phyloP scores from a whole-genome alignment of 495 filamentous ascomycete genomes.

The Lentithecium fluviatile region DNA sequence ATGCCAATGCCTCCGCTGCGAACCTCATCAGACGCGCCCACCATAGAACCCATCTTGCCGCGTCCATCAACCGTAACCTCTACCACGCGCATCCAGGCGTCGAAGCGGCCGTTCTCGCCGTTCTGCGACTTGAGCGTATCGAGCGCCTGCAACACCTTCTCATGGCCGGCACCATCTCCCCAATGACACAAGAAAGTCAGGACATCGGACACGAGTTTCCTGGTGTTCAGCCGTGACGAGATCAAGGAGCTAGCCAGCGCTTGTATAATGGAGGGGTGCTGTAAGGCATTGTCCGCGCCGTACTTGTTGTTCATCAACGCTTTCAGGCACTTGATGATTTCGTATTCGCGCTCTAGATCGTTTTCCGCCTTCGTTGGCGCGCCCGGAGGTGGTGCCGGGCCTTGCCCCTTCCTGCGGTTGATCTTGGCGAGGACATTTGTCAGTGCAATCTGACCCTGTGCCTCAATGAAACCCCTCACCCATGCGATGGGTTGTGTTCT shows the following conservation, averaged over 20 bases:
- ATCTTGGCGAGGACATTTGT: constrained; percentile 92
- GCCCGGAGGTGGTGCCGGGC: constrained; percentile 58
- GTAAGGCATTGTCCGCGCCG: constrained; percentile 93
- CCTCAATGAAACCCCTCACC: constrained; percentile 95
- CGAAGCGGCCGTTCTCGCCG: constrained; percentile 92
- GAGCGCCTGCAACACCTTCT: constrained; percentile 89
- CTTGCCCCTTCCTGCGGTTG: constrained; percentile 78
- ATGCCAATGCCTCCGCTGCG: constrained; percentile 96
- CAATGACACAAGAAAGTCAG: constrained; percentile 97
- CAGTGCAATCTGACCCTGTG: constrained; percentile 93
- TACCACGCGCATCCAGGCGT: constrained; percentile 98
- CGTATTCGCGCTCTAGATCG: constrained; percentile 91
- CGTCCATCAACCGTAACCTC: constrained; percentile 96
- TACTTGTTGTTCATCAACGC: constrained; percentile 99
- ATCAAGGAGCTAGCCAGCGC: constrained; percentile 84
- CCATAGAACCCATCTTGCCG: constrained; percentile 96
- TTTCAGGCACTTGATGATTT: constrained; percentile 96
- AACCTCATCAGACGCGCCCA: constrained; percentile 95
- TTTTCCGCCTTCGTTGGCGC: constrained; percentile 62
- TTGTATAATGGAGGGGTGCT: constrained; percentile 83
- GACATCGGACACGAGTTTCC: constrained; percentile 94
- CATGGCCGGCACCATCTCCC: constrained; percentile 89
- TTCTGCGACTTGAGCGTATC: constrained; percentile 87
- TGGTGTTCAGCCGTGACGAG: constrained; percentile 84
- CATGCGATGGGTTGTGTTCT: constrained; percentile 96